phyloP scores from a whole-genome alignment of 2,329 filamentous ascomycete species.

The Metarhizium album region DNA sequence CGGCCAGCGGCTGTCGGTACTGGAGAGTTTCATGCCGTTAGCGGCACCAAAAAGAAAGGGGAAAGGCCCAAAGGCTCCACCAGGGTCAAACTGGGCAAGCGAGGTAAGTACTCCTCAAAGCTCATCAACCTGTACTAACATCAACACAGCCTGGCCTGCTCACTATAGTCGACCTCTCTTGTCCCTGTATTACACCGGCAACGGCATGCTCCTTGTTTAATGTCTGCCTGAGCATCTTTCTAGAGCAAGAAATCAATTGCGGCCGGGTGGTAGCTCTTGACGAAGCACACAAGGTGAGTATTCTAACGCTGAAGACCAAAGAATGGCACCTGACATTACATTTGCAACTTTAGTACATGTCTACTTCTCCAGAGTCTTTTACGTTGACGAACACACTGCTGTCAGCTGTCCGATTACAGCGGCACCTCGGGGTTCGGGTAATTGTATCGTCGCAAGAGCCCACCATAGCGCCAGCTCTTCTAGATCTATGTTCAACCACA shows the following conservation, averaged over 20 bases:
- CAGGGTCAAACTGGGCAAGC: not conserved
- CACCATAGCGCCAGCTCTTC: conserved; percentile 51
- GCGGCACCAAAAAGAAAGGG: not conserved
- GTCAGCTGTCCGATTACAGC: conserved; percentile 52
- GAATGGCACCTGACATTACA: not conserved
- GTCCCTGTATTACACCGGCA: conserved; percentile 53
- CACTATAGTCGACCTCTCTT: conserved; percentile 60
- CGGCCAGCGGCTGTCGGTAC: conserved; percentile 21
- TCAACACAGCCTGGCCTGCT: conserved; percentile 33
- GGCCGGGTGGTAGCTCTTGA: conserved; percentile 57
- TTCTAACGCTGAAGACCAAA: not conserved
- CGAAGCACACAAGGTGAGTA: conserved; percentile 51
- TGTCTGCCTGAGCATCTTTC: conserved; percentile 53
- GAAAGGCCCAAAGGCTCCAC: not conserved
- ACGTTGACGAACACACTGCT: conserved; percentile 50
- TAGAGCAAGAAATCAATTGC: conserved; percentile 35
- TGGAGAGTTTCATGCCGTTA: conserved; percentile 43
- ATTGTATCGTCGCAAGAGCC: conserved; percentile 67
- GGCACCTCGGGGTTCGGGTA: conserved; percentile 53
- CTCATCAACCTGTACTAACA: not conserved
- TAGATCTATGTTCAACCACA: conserved; percentile 57
- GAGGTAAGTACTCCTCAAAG: not conserved
- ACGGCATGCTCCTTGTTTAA: conserved; percentile 61
- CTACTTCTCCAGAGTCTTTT: conserved; percentile 37
- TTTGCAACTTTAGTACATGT: conserved; percentile 43